Evolutionary conservation across 768 basidiomycete genomes (phyloP).

Genomic region (Boletus bicolor): DNA sequence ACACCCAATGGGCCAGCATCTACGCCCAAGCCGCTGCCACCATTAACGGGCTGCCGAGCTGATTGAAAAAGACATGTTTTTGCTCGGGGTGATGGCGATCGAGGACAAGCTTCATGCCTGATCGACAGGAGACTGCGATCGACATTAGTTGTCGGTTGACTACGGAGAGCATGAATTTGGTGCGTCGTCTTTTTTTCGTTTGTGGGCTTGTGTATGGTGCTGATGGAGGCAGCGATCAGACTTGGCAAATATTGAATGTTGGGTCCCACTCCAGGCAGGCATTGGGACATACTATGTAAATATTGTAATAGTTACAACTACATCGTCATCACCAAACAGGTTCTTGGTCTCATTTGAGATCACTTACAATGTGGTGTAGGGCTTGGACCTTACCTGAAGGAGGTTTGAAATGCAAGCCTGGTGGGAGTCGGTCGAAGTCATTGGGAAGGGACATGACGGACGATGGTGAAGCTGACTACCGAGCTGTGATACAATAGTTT

Average conservation of each 20-base stretch:
- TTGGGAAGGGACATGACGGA: slow-evolving; percentile 24
- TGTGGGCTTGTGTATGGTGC: neutral
- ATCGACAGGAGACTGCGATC: slow-evolving; percentile 98
- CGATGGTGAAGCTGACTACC: no score
- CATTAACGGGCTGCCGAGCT: slow-evolving; percentile 91
- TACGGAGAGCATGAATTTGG: slow-evolving; percentile 97
- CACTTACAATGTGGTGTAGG: no score
- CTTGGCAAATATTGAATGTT: neutral
- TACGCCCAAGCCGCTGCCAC: slow-evolving; percentile 94
- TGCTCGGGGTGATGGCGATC: slow-evolving; percentile 97
- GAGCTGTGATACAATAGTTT: slow-evolving; percentile 44
- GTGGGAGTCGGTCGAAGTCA: no score
- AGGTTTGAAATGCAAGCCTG: no score
- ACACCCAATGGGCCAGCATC: slow-evolving; percentile 81
- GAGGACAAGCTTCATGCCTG: slow-evolving; percentile 86
- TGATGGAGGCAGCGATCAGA: neutral
- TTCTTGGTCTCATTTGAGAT: no score
- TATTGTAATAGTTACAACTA: no score
- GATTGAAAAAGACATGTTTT: slow-evolving; percentile 90
- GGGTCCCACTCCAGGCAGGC: slow-evolving; percentile 19
- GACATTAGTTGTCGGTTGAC: slow-evolving; percentile 98
- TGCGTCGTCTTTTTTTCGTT: neutral
- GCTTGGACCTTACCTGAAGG: no score
- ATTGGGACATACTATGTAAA: no score
- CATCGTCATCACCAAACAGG: no score